Base-by-base conservation (phyloP, 805 yeast species). In the Wickerhamomyces ciferrii region DNA sequence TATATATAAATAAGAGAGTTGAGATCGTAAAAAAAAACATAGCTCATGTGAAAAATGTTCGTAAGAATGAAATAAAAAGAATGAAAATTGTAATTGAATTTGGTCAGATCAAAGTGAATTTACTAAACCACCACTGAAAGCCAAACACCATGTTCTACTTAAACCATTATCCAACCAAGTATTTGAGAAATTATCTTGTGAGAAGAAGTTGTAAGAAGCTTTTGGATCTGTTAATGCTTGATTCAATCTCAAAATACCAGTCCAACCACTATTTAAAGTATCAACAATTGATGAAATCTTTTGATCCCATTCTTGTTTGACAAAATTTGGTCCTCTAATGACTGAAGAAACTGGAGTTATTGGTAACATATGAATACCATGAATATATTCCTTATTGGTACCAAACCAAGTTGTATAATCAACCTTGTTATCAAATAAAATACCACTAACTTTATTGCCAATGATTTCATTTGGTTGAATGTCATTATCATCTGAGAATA, bases 341-440 rank as follows among this genome's bases (percentile, higher is more conserved):
- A 66, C 75, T 1, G 83, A 70, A 21, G 85, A 78, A 17, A 73
- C 70, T 1, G 88, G 85, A 0, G 87, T 83, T 25, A 79, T 67
- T 20, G 91, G 91, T 35, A 85, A 59, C 90, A 84, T 85, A 61
- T 85, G 90, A 49, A 84, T 85, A 5, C 92, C 92, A 53, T 84
- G 88, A 44, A 83, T 83, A 55, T 78, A 84, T 62, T 83, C 83
- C 37, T 68, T 65, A 45, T 75, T 67, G 48, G 67, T 59, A 5
- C 90, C 90, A 58, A 85, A 85, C 56, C 78, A 85, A 2, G 91
- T 84, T 8, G 87, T 77, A 66, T 84, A 82, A 57, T 80, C 87
- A 47, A 82, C 69, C 58, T 84, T 83, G 66, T 84, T 84, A 59
- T 85, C 90, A 62, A 83, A 83, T 41, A 78, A 61, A 48, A 85